Evolutionary conservation across 2,329 filamentous ascomycete species (phyloP).

Genomic region (Clathrospora elynae): DNA sequence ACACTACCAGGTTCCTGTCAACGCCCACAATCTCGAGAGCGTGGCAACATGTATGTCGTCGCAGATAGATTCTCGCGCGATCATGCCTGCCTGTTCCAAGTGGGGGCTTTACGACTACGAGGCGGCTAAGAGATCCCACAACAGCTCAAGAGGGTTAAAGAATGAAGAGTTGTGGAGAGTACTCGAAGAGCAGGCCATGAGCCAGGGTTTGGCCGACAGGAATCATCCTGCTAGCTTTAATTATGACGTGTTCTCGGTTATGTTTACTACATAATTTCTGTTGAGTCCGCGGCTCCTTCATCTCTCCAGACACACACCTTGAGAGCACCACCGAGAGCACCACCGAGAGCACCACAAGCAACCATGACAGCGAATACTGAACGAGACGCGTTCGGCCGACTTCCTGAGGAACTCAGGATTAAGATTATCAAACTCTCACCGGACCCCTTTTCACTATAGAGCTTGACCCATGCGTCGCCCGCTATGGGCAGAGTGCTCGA

Average conservation of each 20-base stretch:
- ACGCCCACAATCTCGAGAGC: background rate
- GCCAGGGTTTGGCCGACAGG: background rate
- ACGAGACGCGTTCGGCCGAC: slow-evolving; percentile 8
- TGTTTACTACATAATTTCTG: slow-evolving; percentile 2
- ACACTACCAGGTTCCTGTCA: slow-evolving; percentile 3
- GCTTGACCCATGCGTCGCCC: slow-evolving; percentile 11
- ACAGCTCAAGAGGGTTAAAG: no score
- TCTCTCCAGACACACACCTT: slow-evolving; percentile 1
- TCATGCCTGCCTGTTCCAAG: no score
- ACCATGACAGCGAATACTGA: slow-evolving; percentile 3
- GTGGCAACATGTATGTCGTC: background rate
- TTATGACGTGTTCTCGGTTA: slow-evolving; percentile 1
- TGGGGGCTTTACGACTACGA: no score
- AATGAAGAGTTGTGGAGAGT: slow-evolving; percentile 5
- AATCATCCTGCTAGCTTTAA: slow-evolving; percentile 1
- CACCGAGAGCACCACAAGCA: background rate
- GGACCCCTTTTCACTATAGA: slow-evolving; percentile 8
- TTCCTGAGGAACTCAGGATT: slow-evolving; percentile 14
- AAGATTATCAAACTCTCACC: slow-evolving; percentile 11
- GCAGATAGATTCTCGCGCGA: background rate
- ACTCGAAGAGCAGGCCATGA: background rate
- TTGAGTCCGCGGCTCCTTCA: slow-evolving; percentile 2
- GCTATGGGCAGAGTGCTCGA: slow-evolving; percentile 11
- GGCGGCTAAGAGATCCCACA: no score
- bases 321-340: background rate